Percentiles rank a stretch among this genome's conserved stretches.
phyloP scores from a whole-genome alignment of 23 red algal species.

The Chondrus crispus region DNA sequence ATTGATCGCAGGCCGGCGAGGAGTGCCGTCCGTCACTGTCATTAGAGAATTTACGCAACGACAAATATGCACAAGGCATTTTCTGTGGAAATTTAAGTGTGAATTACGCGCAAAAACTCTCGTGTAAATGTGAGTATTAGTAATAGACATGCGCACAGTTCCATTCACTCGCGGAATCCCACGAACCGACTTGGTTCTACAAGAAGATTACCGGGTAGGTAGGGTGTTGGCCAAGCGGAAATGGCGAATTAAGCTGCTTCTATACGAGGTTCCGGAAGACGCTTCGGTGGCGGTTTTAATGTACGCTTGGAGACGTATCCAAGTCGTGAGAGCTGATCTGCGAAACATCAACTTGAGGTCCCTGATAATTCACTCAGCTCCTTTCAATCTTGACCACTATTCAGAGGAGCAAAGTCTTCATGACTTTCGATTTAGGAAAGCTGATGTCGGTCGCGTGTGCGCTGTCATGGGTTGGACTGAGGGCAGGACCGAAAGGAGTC shows the following conservation, averaged over 20 bases:
- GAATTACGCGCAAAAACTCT: no score
- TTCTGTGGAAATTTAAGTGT: no score
- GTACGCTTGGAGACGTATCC: not conserved
- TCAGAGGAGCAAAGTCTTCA: not conserved
- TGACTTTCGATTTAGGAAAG: conserved; percentile 6
- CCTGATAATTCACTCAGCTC: not conserved
- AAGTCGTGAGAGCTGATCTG: not conserved
- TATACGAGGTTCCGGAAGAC: not conserved
- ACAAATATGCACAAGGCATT: no score
- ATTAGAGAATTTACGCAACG: no score
- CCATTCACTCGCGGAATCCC: no score
- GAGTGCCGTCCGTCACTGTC: no score
- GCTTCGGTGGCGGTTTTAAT: not conserved
- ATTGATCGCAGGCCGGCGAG: no score
- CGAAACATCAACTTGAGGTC: not conserved
- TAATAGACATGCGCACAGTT: no score
- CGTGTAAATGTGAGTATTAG: no score
- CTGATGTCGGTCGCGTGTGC: not conserved
- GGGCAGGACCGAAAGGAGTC: not conserved
- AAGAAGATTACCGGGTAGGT: not conserved
- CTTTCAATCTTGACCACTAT: not conserved
- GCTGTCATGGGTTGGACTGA: not conserved
- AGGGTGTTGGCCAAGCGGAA: not conserved
- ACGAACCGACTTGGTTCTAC: not conserved
- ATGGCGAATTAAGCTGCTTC: not conserved